Percentiles rank a stretch among this genome's conserved stretches.
These are phyloP conservation scores for Anthracocystis walkeri DNA, from an alignment of 1,284 basidiomycete species.

Conservation along the genomic window DNA sequence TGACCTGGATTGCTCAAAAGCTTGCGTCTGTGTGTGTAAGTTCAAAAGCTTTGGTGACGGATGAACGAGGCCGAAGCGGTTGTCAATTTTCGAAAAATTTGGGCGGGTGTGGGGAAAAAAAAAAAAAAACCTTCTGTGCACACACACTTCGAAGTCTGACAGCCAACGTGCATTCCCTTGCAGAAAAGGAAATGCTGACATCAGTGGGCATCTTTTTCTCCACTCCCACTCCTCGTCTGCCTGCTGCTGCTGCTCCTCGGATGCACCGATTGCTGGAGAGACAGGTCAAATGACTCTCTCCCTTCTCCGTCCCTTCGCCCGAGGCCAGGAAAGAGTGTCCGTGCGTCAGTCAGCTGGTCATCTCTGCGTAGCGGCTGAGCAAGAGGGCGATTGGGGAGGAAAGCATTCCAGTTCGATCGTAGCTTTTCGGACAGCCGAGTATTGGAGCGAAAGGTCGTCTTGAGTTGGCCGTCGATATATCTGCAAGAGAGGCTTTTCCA, in stretches of 20 bases:
- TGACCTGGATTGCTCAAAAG: neutral
- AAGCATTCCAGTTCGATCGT: neutral
- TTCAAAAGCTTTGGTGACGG: too few relatives aligned
- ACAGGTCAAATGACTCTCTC: constrained; percentile 15
- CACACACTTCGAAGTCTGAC: constrained; percentile 9
- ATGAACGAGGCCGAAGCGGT: too few relatives aligned
- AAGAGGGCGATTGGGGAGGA: neutral
- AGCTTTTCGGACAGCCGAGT: neutral
- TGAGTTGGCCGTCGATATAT: neutral
- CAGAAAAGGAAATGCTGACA: constrained; percentile 3
- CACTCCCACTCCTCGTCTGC: constrained; percentile 9
- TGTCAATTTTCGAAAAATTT: too few relatives aligned
- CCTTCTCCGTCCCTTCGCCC: neutral
- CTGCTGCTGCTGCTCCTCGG: neutral
- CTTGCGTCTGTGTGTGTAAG: neutral
- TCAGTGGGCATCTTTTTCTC: constrained; percentile 3
- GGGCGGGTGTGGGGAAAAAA: too few relatives aligned
- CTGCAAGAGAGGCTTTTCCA: neutral
- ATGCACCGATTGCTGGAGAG: constrained; percentile 11
- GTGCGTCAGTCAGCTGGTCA: neutral
- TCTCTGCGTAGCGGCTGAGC: constrained; percentile 1
- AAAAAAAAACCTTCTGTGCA: neutral
- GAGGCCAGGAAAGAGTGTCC: neutral
- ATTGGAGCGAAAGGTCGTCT: neutral
- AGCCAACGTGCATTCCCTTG: constrained; percentile 17